Evolutionary conservation across 176 grass and related monocot species (phyloP).

Genomic region (Elymus sibiricus): DNA sequence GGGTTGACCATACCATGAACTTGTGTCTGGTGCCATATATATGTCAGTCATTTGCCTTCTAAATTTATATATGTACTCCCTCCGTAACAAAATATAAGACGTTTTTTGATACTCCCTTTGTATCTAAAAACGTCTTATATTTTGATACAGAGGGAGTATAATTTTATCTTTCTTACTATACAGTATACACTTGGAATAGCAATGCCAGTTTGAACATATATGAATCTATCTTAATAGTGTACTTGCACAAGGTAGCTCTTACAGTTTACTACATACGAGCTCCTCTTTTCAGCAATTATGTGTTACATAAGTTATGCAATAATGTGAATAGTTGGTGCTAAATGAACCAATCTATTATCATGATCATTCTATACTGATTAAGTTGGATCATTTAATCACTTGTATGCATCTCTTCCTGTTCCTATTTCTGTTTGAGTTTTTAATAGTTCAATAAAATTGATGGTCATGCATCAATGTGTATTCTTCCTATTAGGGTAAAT

Average conservation of each 20-base stretch:
- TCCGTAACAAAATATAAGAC: too few species aligned
- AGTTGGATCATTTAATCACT: background rate
- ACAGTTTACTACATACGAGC: background rate
- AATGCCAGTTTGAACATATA: background rate
- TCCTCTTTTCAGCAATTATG: background rate
- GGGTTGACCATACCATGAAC: too few species aligned
- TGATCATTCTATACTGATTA: background rate
- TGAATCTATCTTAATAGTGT: background rate
- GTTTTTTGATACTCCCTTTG: too few species aligned
- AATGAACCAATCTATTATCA: background rate
- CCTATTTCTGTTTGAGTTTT: too few species aligned
- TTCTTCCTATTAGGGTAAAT: background rate
- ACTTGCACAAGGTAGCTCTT: background rate
- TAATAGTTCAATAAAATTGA: slow-evolving; percentile 20
- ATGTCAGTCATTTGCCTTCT: too few species aligned
- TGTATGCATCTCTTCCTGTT: background rate
- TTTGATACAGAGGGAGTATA: too few species aligned
- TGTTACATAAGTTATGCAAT: background rate
- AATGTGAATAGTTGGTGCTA: background rate
- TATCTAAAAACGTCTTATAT: too few species aligned
- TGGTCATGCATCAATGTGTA: background rate
- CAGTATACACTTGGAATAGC: too few species aligned
- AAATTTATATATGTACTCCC: too few species aligned
- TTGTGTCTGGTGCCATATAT: too few species aligned
- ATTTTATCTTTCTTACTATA: too few species aligned